Evolutionary conservation across 2,329 filamentous ascomycete species (phyloP).

Genomic region (Xylariaceae sp.): DNA sequence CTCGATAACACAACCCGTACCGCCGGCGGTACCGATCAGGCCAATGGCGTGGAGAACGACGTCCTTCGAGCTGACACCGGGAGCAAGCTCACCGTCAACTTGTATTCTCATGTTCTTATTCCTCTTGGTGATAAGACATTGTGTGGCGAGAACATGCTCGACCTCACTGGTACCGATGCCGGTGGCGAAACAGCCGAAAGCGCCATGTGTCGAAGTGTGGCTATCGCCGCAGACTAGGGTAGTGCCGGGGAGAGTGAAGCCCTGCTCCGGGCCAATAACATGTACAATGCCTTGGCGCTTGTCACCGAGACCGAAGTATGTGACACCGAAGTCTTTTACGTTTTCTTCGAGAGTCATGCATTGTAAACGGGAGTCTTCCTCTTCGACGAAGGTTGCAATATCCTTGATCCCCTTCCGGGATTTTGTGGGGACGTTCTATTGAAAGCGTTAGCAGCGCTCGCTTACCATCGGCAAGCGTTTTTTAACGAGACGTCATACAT

Average conservation of each 20-base stretch:
- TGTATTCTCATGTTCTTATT: slow-evolving; percentile 99
- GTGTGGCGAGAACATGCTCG: slow-evolving; percentile 95
- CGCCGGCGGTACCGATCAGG: slow-evolving; percentile 89
- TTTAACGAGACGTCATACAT: slow-evolving; percentile 57
- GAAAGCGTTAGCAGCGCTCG: slow-evolving; percentile 5
- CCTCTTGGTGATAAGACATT: slow-evolving; percentile 88
- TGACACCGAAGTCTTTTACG: slow-evolving; percentile 92
- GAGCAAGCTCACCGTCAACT: slow-evolving; percentile 83
- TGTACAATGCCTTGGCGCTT: slow-evolving; percentile 98
- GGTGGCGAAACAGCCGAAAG: slow-evolving; percentile 90
- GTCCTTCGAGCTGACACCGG: slow-evolving; percentile 95
- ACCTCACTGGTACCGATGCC: slow-evolving; percentile 98
- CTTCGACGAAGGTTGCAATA: slow-evolving; percentile 88
- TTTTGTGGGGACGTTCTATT: slow-evolving; percentile 85
- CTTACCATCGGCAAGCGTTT: slow-evolving; percentile 8
- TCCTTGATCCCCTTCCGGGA: slow-evolving; percentile 92
- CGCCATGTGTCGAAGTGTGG: slow-evolving; percentile 96
- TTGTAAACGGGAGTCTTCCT: slow-evolving; percentile 89
- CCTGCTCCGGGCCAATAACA: slow-evolving; percentile 96
- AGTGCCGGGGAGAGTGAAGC: slow-evolving; percentile 94
- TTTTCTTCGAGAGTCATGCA: slow-evolving; percentile 96
- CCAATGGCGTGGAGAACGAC: slow-evolving; percentile 91
- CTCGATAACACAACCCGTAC: slow-evolving; percentile 92
- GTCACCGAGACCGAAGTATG: slow-evolving; percentile 94
- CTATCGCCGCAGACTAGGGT: slow-evolving; percentile 97